Conservation (phyloP, 2,329 filamentous ascomycete species). For the Cladosporium colombiae region DNA sequence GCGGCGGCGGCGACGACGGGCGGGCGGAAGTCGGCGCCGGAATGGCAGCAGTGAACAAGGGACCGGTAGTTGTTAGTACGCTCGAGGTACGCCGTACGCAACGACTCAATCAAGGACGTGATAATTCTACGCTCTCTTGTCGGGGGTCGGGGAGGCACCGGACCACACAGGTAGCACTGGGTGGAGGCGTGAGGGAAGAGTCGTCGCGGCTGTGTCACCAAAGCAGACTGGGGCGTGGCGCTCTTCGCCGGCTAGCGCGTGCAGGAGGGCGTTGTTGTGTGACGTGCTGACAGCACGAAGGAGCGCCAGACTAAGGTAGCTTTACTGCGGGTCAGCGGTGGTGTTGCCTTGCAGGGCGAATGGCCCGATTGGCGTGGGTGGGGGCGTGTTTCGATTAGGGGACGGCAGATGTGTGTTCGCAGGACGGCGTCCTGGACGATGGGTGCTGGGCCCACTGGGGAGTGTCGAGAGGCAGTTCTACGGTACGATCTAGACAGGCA, state of each 20-base stretch:
- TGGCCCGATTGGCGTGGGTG: slow-evolving; percentile 7
- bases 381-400: slow-evolving; percentile 12
- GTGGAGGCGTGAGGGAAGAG: not conserved
- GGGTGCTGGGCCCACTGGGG: slow-evolving; percentile 1
- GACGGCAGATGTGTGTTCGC: not conserved
- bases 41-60: not conserved
- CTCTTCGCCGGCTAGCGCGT: slow-evolving; percentile 8
- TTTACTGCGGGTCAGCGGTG: slow-evolving; percentile 5
- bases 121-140: not conserved
- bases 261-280: slow-evolving; percentile 18
- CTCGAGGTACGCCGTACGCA: no score
- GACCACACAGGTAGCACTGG: slow-evolving; percentile 3
- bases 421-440: not conserved
- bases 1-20: not conserved
- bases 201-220: slow-evolving; percentile 8
- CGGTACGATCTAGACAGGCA: not conserved
- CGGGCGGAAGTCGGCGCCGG: not conserved
- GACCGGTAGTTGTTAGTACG: not conserved
- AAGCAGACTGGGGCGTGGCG: slow-evolving; percentile 2
- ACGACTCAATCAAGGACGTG: slow-evolving; percentile 6
- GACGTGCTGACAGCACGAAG: slow-evolving; percentile 18
- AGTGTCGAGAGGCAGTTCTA: slow-evolving; percentile 1
- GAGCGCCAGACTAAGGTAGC: slow-evolving; percentile 14
- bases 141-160: slow-evolving; percentile 16
- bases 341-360: slow-evolving; percentile 9